A percentile compares a stretch with the other conserved stretches of the same genome.
Conservation (phyloP, 2,329 filamentous ascomycete genomes). For the Fusarium chaquense region DNA sequence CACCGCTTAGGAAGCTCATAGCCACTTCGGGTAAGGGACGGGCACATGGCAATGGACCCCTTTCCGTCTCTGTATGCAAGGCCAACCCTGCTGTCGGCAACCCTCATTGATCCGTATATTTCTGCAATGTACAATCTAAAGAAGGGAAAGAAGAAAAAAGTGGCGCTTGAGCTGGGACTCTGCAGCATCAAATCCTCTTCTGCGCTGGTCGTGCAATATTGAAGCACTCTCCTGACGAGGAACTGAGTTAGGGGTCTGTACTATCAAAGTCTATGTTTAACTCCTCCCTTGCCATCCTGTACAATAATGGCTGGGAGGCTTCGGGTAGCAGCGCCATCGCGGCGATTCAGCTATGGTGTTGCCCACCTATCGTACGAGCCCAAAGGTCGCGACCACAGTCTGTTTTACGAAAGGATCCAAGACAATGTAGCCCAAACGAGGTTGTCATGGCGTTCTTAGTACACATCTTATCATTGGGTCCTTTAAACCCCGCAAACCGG, state of each 20-base stretch:
- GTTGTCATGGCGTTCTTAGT: constrained; percentile 11
- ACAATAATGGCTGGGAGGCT: constrained; percentile 34
- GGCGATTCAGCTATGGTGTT: constrained; percentile 22
- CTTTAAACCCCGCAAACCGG: constrained; percentile 15
- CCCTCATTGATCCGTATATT: constrained; percentile 14
- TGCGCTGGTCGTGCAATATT: constrained; percentile 33
- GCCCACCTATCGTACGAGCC: constrained; percentile 45
- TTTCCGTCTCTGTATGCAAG: constrained; percentile 37
- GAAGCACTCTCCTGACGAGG: constrained; percentile 28
- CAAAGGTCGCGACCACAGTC: constrained; percentile 31
- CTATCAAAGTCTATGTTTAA: constrained; percentile 28
- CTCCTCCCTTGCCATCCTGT: constrained; percentile 33
- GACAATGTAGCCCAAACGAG: constrained; percentile 25
- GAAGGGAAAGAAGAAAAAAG: neutral
- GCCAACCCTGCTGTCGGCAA: constrained; percentile 40
- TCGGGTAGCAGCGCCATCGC: constrained; percentile 26
- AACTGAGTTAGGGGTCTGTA: constrained; percentile 26
- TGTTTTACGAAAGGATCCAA: constrained; percentile 34
- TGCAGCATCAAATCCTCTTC: constrained; percentile 27
- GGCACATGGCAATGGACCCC: constrained; percentile 47
- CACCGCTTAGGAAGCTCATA: constrained; percentile 36
- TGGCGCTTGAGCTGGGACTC: constrained; percentile 10
- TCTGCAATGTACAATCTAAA: constrained; percentile 13
- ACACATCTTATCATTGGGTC: constrained; percentile 17
- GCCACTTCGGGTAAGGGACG: constrained; percentile 36